phyloP scores from a whole-genome alignment of 2,329 filamentous ascomycete species.

The Aspergillus floridensis region DNA sequence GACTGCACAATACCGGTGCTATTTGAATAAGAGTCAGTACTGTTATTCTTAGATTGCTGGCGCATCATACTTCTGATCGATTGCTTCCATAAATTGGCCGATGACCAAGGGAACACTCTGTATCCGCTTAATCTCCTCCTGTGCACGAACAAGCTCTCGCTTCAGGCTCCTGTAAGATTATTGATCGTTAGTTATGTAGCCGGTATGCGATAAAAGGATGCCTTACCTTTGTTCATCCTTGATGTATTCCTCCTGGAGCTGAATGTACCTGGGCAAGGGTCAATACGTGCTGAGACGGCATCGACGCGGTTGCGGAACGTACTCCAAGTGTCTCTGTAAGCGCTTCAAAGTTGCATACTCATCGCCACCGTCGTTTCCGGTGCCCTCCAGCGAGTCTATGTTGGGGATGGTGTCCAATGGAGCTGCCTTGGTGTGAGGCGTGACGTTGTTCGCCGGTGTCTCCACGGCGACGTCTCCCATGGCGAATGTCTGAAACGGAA shows the following conservation, averaged over 20 bases:
- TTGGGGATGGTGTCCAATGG: conserved; percentile 77
- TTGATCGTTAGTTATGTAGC: conserved; percentile 14
- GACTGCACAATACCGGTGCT: conserved; percentile 98
- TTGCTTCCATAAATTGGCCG: conserved; percentile 99
- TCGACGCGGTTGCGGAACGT: conserved; percentile 33
- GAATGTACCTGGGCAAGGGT: conserved; percentile 67
- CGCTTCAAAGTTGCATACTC: conserved; percentile 96
- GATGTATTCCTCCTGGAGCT: conserved; percentile 99
- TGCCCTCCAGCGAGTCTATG: conserved; percentile 84
- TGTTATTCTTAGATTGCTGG: background rate
- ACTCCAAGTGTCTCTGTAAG: conserved; percentile 94
- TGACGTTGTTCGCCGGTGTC: conserved; percentile 69
- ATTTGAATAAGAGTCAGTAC: conserved; percentile 12
- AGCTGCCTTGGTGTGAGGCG: conserved; percentile 76
- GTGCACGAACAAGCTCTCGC: conserved; percentile 91
- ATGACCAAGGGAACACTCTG: conserved; percentile 98
- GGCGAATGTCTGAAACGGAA: conserved; percentile 20
- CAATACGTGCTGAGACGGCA: conserved; percentile 13
- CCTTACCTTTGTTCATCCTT: conserved; percentile 93
- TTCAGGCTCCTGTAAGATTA: conserved; percentile 72
- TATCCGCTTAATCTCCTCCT: conserved; percentile 99
- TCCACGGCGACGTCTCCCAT: conserved; percentile 91
- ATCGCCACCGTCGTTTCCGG: conserved; percentile 76
- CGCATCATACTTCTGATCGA: conserved; percentile 84
- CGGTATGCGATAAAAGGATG: background rate